Evolutionary conservation across 257 asterid species (phyloP).

Genomic region (Ilex asprella): DNA sequence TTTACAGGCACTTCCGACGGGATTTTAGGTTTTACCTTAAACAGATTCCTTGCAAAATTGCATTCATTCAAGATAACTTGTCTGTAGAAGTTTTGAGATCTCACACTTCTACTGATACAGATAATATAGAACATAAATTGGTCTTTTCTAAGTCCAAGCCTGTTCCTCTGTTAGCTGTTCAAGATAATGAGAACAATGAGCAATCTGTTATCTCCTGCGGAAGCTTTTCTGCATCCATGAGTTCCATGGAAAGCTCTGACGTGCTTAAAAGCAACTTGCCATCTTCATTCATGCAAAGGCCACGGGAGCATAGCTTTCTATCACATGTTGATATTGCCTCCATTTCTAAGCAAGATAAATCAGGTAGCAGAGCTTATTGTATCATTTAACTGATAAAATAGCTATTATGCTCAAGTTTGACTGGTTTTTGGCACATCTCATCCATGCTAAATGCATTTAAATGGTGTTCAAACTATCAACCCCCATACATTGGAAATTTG

Average conservation of each 20-base stretch:
- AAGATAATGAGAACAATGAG: slow-evolving; percentile 31
- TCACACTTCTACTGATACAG: slow-evolving; percentile 27
- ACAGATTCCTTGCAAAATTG: slow-evolving; percentile 66
- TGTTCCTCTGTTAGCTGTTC: slow-evolving; percentile 35
- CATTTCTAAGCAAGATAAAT: slow-evolving; percentile 29
- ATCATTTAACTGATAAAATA: neutral
- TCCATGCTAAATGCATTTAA: too few relatives aligned
- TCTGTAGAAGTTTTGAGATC: slow-evolving; percentile 33
- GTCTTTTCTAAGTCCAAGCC: slow-evolving; percentile 44
- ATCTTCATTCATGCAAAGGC: slow-evolving; percentile 11
- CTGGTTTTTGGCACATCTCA: too few relatives aligned
- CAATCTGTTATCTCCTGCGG: slow-evolving; percentile 19
- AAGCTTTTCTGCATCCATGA: slow-evolving; percentile 20
- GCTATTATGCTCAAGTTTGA: neutral
- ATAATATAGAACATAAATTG: slow-evolving; percentile 32
- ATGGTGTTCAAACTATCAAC: neutral
- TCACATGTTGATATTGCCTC: slow-evolving; percentile 26
- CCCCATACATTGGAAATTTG: neutral
- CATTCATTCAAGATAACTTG: slow-evolving; percentile 49
- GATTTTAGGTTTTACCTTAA: slow-evolving; percentile 57
- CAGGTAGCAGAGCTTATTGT: slow-evolving; percentile 38
- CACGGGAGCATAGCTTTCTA: slow-evolving; percentile 28
- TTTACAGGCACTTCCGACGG: slow-evolving; percentile 59
- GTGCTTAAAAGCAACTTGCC: slow-evolving; percentile 21
- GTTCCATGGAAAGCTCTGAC: slow-evolving; percentile 36